A percentile compares a stretch with the other conserved stretches of the same genome.
These are phyloP conservation scores for Acacia melanoxylon DNA, from an alignment of 306 rosid genomes.

Conservation along the genomic window DNA sequence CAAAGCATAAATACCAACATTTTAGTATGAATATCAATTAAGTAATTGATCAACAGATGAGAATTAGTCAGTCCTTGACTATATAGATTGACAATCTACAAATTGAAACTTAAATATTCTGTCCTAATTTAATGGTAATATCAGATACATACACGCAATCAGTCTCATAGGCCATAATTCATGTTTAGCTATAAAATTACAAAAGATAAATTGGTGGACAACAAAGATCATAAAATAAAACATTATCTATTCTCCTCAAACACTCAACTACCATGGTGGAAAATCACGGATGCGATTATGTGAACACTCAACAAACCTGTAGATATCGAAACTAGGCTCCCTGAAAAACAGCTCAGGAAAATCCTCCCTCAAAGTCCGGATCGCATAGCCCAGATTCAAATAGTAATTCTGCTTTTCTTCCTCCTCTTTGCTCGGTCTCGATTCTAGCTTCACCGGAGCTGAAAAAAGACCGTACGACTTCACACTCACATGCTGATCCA, in stretches of 20 bases:
- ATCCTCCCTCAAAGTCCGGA: constrained; percentile 78
- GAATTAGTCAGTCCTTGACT: neutral
- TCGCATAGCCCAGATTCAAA: constrained; percentile 80
- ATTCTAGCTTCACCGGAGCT: constrained; percentile 57
- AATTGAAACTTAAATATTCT: neutral
- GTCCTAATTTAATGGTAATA: neutral
- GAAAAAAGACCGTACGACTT: constrained; percentile 62
- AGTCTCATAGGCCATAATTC: neutral
- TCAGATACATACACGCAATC: neutral
- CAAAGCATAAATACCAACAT: neutral
- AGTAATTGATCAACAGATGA: neutral
- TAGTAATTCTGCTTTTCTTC: constrained; percentile 76
- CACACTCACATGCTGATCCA: constrained; percentile 33
- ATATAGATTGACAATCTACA: neutral
- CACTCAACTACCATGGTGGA: neutral
- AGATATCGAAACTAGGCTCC: constrained; percentile 71
- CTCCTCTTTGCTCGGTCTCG: constrained; percentile 71
- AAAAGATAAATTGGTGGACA: neutral
- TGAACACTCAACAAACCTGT: constrained; percentile 46
- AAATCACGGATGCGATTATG: neutral
- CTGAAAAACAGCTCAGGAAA: constrained; percentile 67
- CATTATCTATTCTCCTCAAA: neutral
- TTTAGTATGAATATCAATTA: neutral
- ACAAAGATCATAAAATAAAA: neutral
- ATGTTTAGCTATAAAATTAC: neutral